Conservation (phyloP, 2,329 filamentous ascomycete genomes). For the Diaporthe nobilis region DNA sequence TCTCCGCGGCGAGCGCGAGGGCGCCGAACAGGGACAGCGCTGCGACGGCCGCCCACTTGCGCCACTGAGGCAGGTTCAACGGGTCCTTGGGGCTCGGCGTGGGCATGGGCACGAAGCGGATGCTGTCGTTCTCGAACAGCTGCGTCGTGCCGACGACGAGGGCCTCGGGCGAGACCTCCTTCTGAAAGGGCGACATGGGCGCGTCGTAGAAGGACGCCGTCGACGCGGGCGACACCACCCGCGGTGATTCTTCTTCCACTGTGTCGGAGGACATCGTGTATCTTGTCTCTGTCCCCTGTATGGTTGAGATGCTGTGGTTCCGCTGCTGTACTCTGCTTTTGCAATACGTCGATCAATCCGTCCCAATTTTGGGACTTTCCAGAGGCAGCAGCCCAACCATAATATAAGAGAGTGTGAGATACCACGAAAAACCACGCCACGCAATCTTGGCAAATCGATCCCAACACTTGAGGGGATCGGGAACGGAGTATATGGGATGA, state of each 20-base stretch:
- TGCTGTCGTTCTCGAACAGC: slow-evolving; percentile 44
- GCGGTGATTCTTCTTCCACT: not conserved
- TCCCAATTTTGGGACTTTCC: not conserved
- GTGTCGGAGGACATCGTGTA: not conserved
- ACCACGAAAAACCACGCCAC: not conserved
- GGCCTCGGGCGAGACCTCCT: slow-evolving; percentile 28
- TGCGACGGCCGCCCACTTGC: slow-evolving; percentile 42
- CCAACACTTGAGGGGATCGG: not conserved
- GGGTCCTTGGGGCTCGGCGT: slow-evolving; percentile 50
- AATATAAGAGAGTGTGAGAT: not conserved
- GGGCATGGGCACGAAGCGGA: slow-evolving; percentile 48
- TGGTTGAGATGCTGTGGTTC: not conserved
- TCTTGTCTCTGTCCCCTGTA: not conserved
- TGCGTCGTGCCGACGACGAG: slow-evolving; percentile 47
- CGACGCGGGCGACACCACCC: slow-evolving; percentile 5
- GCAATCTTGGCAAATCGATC: not conserved
- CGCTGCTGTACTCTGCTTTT: not conserved
- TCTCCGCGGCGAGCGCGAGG: slow-evolving; percentile 48
- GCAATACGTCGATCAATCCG: not conserved
- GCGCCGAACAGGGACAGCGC: slow-evolving; percentile 46
- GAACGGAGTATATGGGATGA: slow-evolving; percentile 8
- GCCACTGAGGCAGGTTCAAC: slow-evolving; percentile 43
- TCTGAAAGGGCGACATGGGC: not conserved
- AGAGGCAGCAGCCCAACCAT: not conserved
- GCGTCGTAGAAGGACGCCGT: slow-evolving; percentile 1